Base-by-base conservation (phyloP, 768 basidiomycete genomes). In the Suillus lakei region DNA sequence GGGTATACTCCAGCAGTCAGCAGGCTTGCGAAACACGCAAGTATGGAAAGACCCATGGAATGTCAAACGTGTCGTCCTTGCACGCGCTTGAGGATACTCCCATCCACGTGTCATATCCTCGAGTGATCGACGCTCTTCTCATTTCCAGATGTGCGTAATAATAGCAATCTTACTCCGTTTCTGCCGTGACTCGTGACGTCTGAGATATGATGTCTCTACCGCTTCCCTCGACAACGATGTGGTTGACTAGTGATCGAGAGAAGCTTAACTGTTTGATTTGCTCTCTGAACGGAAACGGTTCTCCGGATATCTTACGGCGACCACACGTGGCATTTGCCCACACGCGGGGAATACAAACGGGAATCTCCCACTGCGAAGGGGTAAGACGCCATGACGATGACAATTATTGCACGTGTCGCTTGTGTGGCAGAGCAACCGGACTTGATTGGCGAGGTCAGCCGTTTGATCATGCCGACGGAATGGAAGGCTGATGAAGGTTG, bases 1-100 rank as follows among this genome's bases (percentile, higher is more conserved):
- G 63, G 69, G 71, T 2, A 87, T 96, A 59, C 80, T 96, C 69
- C 77, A 74, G 62, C 64, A 75, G 18, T 79, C 80, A n/a, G 84
- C 82, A 50, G 72, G 78, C 44, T 73, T 92, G 54, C 71, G 69
- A 67, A 71, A 76, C 41, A 83, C 87, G 5, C 85, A 91, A 71
- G 84, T 92, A 43, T 96, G 93, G 94, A 74, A 76, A 66, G 95
- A 96, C 77, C 91, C 89, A 66, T 96, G 89, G 89, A 88, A 86
- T 55, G 86, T 85, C 68, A 83, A 89, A 65, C 86, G 95, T 67
- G 88, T 90, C 56, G 89, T 96, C 18, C 74, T 92, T 67, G 90
- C 82, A 28, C 81, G 73, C 72, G 76, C 76, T 70, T 81, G 75
- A 82, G 36, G 36, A 58, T 58, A 58, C 56, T 26, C 38, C 39